Percentiles rank a stretch among this genome's conserved stretches.
phyloP scores from a whole-genome alignment of 78 protist genomes.

The Dictyostelium firmibasis region DNA sequence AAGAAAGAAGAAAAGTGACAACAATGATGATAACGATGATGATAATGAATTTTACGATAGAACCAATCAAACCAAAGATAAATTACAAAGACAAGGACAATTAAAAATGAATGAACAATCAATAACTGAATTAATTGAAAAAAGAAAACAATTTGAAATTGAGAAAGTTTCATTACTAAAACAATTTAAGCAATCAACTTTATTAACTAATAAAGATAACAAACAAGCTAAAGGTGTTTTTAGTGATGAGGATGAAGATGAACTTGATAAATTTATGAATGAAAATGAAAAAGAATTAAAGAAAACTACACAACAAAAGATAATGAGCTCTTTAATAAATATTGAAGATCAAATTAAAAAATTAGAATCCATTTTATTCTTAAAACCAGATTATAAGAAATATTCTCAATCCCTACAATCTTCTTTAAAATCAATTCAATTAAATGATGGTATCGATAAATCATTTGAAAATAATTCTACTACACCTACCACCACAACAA shows the following conservation, averaged over 20 bases:
- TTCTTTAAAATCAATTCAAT: not conserved
- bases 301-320: slow-evolving; percentile 43
- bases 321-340: not conserved
- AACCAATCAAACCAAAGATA: slow-evolving; percentile 26
- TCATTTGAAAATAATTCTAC: not conserved
- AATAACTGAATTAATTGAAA: not conserved
- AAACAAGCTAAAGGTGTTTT: not conserved
- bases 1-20: not conserved
- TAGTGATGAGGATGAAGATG: slow-evolving; percentile 15
- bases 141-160: not conserved
- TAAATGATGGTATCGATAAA: not conserved
- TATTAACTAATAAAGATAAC: not conserved
- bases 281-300: slow-evolving; percentile 23
- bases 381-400: slow-evolving; percentile 32
- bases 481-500: not conserved
- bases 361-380: slow-evolving; percentile 11
- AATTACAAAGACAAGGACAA: not conserved
- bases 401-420: not conserved
- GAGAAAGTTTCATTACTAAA: not conserved
- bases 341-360: not conserved
- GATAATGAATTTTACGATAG: slow-evolving; percentile 57
- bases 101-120: not conserved
- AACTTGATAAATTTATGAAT: slow-evolving; percentile 42
- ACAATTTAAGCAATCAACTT: slow-evolving; percentile 38
- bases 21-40: slow-evolving; percentile 16